Base-by-base conservation (phyloP, 768 basidiomycete genomes). In the Porphyrellus cyaneotinctus region DNA sequence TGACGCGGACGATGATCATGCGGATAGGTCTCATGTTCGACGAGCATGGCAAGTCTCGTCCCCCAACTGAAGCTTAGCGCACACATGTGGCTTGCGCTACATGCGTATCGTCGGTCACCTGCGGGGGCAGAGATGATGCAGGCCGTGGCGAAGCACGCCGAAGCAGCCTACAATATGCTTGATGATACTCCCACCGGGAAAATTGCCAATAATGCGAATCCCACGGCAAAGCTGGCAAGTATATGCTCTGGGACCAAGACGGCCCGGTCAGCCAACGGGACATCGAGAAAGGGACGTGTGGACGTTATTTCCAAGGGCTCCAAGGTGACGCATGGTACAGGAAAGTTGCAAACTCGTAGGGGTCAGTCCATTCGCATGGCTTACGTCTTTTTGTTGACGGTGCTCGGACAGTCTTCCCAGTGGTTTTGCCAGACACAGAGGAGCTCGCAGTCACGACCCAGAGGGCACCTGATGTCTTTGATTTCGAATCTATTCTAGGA, bases 1-100 rank as follows among this genome's bases (percentile, higher is more conserved):
- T 14, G n/a, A 17, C 12, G 12, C 31, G 3, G 43, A 28, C 9
- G 26, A 37, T 6, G 22, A 31, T 39, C 13, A 11, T 24, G 22
- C n/a, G 43, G 18, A 26, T 50, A 76, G 76, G 57, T 59, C 13
- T 33, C 55, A 8, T 70, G 64, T 4, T 48, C 60, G 3, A 75
- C 77, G 51, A 39, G 37, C 2, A 63, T 77, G 2, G 53, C 53
- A 0, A 52, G 45, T 4, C 69, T 71, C 49, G 51, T 67, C 49
- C 62, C 59, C 8, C 82, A 87, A 61, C 82, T 85, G 59, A 75
- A 71, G 26, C 75, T 80, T 2, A 68, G 76, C 1, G 72, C 77
- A 0, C 81, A 87, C 60, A 73, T 94, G 23, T 88, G 85, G 83
- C 70, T 82, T 41, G 82, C 85, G 0, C 70, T 94, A 18, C 84